Evolutionary conservation across 2,329 filamentous ascomycete genomes (phyloP).

Genomic region (Fusarium liriodendri): DNA sequence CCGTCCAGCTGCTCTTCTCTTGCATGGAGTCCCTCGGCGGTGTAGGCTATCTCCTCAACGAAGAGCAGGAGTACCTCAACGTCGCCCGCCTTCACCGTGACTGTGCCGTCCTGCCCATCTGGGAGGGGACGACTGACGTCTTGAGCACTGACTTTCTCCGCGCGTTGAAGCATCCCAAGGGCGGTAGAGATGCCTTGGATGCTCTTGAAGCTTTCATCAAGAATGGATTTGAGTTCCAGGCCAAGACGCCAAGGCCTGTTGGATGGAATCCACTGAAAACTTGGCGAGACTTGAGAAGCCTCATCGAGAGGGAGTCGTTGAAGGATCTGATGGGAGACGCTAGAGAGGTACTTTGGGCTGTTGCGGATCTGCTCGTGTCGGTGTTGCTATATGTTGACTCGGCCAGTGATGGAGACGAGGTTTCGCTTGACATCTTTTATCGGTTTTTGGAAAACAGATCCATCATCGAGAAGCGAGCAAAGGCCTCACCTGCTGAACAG

Average conservation of each 20-base stretch:
- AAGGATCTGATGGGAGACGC: constrained; percentile 59
- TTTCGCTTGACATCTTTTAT: constrained; percentile 53
- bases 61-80: constrained; percentile 73
- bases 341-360: constrained; percentile 55
- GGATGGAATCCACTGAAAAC: constrained; percentile 46
- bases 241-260: constrained; percentile 35
- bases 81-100: constrained; percentile 75
- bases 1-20: constrained; percentile 62
- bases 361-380: constrained; percentile 58
- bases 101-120: constrained; percentile 72
- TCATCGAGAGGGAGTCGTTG: constrained; percentile 50
- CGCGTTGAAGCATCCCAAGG: constrained; percentile 58
- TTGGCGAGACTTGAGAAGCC: constrained; percentile 55
- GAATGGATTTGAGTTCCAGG: constrained; percentile 38
- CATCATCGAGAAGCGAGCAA: constrained; percentile 27
- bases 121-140: constrained; percentile 80
- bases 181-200: constrained; percentile 51
- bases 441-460: constrained; percentile 52
- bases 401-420: constrained; percentile 49
- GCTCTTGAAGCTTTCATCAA: constrained; percentile 57
- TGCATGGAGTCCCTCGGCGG: constrained; percentile 75
- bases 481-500: constrained; percentile 37
- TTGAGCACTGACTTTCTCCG: constrained; percentile 65
- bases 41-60: constrained; percentile 74
- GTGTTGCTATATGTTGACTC: constrained; percentile 57